Base-by-base conservation (phyloP, 2,329 filamentous ascomycete genomes). In the Diplodia sapinea region DNA sequence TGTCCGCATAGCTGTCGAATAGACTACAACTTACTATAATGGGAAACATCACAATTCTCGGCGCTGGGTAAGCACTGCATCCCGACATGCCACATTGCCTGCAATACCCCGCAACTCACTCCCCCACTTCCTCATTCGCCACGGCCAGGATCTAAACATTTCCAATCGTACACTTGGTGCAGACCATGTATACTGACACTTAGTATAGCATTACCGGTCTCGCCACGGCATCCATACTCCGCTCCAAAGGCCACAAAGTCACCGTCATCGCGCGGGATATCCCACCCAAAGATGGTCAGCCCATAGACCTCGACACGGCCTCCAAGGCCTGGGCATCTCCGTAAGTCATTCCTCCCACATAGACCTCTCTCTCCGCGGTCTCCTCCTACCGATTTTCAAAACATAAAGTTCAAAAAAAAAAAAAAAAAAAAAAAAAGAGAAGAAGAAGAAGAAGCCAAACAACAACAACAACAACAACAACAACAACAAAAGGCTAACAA, bases 251-350 rank as follows among this genome's bases (percentile, higher is more conserved):
- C 50, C 72, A 75, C 68, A 69, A 72, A 12, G 68, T 79, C 17
- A 79, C 76, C n/a, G 74, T 79, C 43, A 71, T 77, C 20, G 77
- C 75, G 12, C 69, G 72, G 26, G 69, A 78, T 68, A 70, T 79
- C n/a, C 64, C 64, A n/a, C 59, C 59, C 43, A 13, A 47, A 15
- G n/a, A 54, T 31, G 29, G 26, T 33, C 8, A 26, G 20, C 17
- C 59, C 62, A 54, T 65, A 17, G 51, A 36, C 74, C 75, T 13
- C 75, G 75, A 4, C 76, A 78, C 65, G 43, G 64, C 9, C 55
- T 71, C 67, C 17, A 66, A 70, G 0, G 70, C 71, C n/a, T 79
- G 76, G 75, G 73, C 75, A 0, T 77, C 74, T 62, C 76, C 75
- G 54, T 56, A 38, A 40, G 54, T 36, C 43, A 20, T 20, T 47